Percentiles rank a stretch among this genome's conserved stretches.
Evolutionary conservation across 805 yeast species (phyloP).

Genomic region (Zygotorulaspora chibaensis): DNA sequence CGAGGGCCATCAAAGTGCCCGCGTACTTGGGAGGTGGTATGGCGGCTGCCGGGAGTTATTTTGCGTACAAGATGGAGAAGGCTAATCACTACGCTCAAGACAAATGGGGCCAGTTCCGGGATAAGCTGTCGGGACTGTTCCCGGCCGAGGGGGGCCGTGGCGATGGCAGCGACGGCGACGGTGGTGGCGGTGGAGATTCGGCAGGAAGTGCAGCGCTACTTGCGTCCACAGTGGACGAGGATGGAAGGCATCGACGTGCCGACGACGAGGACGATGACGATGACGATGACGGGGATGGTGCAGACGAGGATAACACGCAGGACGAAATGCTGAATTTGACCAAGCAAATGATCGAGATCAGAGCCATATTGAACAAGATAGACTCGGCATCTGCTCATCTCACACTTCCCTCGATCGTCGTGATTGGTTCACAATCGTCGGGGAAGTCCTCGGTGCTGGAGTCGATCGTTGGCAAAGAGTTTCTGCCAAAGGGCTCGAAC

Average conservation of each 20-base stretch:
- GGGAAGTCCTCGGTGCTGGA: conserved; percentile 97
- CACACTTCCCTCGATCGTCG: conserved; percentile 90
- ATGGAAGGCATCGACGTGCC: conserved; percentile 34
- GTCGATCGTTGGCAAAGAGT: conserved; percentile 96
- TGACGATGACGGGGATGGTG: conserved; percentile 51
- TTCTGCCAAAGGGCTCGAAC: conserved; percentile 92
- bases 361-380: conserved; percentile 69
- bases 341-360: conserved; percentile 93
- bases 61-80: conserved; percentile 88
- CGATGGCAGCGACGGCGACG: conserved; percentile 23
- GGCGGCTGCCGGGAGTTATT: conserved; percentile 92
- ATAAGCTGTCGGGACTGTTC: conserved; percentile 33
- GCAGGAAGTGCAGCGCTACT: conserved; percentile 38
- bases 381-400: conserved; percentile 70
- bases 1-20: conserved; percentile 58
- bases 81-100: conserved; percentile 70
- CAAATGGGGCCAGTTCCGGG: conserved; percentile 53
- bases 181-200: conserved; percentile 52
- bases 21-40: conserved; percentile 84
- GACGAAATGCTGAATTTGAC: conserved; percentile 86
- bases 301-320: conserved; percentile 54
- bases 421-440: conserved; percentile 93
- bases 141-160: conserved; percentile 18
- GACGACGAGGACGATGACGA: conserved; percentile 34
- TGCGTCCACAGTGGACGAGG: conserved; percentile 37